Evolutionary conservation across 768 basidiomycete species (phyloP), one percentile per base, ranked within the genome.

Genomic region (Auriscalpium orientale): DNA sequence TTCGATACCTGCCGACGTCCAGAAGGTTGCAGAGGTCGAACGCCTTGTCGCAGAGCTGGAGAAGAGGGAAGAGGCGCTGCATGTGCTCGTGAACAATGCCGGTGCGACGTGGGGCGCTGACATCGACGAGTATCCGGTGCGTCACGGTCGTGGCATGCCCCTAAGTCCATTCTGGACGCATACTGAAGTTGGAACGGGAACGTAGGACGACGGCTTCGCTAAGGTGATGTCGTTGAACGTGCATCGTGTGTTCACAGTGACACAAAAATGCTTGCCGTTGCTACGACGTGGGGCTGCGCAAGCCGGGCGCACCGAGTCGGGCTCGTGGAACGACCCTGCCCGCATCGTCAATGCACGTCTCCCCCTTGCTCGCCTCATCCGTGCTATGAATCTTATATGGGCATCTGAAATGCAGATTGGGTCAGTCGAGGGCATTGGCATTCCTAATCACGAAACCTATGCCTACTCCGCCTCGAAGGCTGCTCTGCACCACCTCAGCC

Each of bases 381-480:
- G 5, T 28, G 28, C 28, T 28, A 5, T 28, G 28, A 28, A 28
- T 28, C 28, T 28, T 4, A 28, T 28, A 28, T 28, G 28, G 28
- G 28, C 28, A 28, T 28, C 5, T 28, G 28, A 4, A 13, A 43
- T 43, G 40, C 56, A 85, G 82, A 85, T 80, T 60, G 85, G 78
- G 36, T 84, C 80, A 15, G 76, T 86, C 38, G 85, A 86, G 62
- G 84, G 79, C 10, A 60, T 78, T 3, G 61, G 64, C 18, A 76
- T 83, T 4, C 81, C 82, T 2, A 68, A 71, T 21, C 74, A 79
- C 56, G 82, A 86, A 59, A 85, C 84, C 2, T 85, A 82, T 58
- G 81, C 83, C 0, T 85, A 86, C 63, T 77, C 81, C 35, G 78
- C 82, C 4, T 79, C 79, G n/a, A 87, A 87, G 64, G 82, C 79